A percentile compares a stretch with the other conserved stretches of the same genome.
These are phyloP conservation scores for Sphenostylis stenocarpa DNA, from an alignment of 306 rosid species.

Conservation along the genomic window DNA sequence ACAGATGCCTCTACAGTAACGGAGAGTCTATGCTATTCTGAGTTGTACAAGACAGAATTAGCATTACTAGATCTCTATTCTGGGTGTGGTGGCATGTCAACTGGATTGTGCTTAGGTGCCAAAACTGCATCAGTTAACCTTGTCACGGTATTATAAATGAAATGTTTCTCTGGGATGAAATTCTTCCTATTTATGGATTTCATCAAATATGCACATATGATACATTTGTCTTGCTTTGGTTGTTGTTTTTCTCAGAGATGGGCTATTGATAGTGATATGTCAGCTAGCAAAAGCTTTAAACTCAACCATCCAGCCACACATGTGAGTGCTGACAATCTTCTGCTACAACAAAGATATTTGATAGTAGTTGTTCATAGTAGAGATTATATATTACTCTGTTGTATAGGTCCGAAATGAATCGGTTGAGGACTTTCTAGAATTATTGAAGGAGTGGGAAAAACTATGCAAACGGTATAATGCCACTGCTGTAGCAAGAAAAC, in stretches of 20 bases:
- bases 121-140: constrained; percentile 70
- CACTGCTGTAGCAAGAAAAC: constrained; percentile 31
- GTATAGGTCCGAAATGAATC: constrained; percentile 87
- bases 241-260: constrained; percentile 59
- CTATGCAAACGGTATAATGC: constrained; percentile 61
- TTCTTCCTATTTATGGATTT: constrained; percentile 9
- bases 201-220: constrained; percentile 11
- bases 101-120: constrained; percentile 91
- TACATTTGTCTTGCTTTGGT: constrained; percentile 36
- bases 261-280: constrained; percentile 73
- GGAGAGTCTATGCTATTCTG: constrained; percentile 35
- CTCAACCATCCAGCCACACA: constrained; percentile 79
- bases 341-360: constrained; percentile 10
- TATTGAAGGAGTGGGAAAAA: constrained; percentile 86
- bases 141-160: constrained; percentile 58
- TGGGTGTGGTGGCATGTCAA: constrained; percentile 99
- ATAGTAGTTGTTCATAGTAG: constrained; percentile 1
- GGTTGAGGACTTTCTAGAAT: constrained; percentile 76
- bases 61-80: constrained; percentile 74
- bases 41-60: constrained; percentile 42
- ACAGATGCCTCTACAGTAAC: constrained; percentile 33
- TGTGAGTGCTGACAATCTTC: constrained; percentile 49
- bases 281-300: constrained; percentile 79
- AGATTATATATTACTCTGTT: constrained; percentile 22
- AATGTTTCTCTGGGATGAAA: constrained; percentile 19